phyloP scores from a whole-genome alignment of 495 filamentous ascomycete species.

The Podospora comata region DNA sequence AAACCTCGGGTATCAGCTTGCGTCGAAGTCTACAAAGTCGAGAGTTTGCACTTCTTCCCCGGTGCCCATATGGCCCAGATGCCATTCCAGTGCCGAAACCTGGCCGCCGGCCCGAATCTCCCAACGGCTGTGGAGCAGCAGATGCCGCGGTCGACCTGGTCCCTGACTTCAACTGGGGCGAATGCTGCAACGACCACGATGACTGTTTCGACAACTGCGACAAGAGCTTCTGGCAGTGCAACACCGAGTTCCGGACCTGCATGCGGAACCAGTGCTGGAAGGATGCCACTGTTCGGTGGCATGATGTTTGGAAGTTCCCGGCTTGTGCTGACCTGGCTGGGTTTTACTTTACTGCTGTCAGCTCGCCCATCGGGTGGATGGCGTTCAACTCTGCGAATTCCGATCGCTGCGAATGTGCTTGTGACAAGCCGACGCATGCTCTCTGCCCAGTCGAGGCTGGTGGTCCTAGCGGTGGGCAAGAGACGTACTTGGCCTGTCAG shows the following conservation, averaged over 20 bases:
- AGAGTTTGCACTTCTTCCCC: background rate
- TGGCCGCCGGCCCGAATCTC: background rate
- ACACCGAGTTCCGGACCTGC: constrained; percentile 16
- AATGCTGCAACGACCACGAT: constrained; percentile 19
- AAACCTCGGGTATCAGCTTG: background rate
- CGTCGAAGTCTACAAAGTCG: background rate
- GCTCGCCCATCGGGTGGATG: background rate
- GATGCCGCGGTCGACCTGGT: background rate
- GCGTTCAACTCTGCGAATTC: constrained; percentile 14
- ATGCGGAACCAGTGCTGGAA: constrained; percentile 4
- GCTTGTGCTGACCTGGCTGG: constrained; percentile 18
- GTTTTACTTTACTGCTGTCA: constrained; percentile 16
- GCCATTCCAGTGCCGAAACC: constrained; percentile 4
- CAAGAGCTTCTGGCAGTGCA: constrained; percentile 19
- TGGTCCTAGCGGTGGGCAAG: no score
- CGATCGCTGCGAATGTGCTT: constrained; percentile 19
- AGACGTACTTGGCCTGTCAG: background rate
- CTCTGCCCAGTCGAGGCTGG: background rate
- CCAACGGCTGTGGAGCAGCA: constrained; percentile 11
- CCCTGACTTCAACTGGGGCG: constrained; percentile 19
- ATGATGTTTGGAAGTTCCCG: constrained; percentile 7
- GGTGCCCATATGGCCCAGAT: background rate
- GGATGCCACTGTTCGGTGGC: constrained; percentile 1
- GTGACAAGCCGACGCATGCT: background rate
- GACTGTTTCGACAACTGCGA: constrained; percentile 19